These are phyloP conservation scores for Aspergillus sp. DNA, from an alignment of 2,329 filamentous ascomycete genomes.

Conservation along the genomic window DNA sequence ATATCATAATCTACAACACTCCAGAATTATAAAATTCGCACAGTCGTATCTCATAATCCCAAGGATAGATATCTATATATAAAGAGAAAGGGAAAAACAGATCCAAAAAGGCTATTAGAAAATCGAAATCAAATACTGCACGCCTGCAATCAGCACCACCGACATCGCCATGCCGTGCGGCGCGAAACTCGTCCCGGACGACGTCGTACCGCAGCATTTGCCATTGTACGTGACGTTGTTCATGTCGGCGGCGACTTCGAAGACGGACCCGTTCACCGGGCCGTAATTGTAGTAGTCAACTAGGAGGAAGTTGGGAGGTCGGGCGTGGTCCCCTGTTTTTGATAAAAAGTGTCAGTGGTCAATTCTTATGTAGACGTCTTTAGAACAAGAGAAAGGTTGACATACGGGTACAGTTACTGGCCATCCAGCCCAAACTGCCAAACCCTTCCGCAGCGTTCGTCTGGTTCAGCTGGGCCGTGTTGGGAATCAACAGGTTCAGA, in stretches of 20 bases:
- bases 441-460: slow-evolving; percentile 68
- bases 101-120: slow-evolving; percentile 21
- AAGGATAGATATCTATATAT: background rate
- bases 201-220: slow-evolving; percentile 38
- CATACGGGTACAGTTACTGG: slow-evolving; percentile 60
- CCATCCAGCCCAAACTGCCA: slow-evolving; percentile 66
- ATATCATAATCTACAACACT: background rate
- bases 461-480: slow-evolving; percentile 65
- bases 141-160: slow-evolving; percentile 22
- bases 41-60: background rate
- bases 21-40: background rate
- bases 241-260: slow-evolving; percentile 67
- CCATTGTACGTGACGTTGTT: slow-evolving; percentile 71
- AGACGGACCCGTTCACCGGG: slow-evolving; percentile 68
- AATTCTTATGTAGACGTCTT: background rate
- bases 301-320: slow-evolving; percentile 73
- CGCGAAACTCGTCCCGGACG: slow-evolving; percentile 24
- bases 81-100: background rate
- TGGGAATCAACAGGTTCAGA: slow-evolving; percentile 67
- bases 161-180: slow-evolving; percentile 21
- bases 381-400: background rate
- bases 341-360: slow-evolving; percentile 11
- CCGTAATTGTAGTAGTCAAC: slow-evolving; percentile 84
- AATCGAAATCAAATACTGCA: slow-evolving; percentile 22
- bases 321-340: slow-evolving; percentile 51